Evolutionary conservation across 169 alveolate species (phyloP).

Genomic region (Cardiosporidium cionae): DNA sequence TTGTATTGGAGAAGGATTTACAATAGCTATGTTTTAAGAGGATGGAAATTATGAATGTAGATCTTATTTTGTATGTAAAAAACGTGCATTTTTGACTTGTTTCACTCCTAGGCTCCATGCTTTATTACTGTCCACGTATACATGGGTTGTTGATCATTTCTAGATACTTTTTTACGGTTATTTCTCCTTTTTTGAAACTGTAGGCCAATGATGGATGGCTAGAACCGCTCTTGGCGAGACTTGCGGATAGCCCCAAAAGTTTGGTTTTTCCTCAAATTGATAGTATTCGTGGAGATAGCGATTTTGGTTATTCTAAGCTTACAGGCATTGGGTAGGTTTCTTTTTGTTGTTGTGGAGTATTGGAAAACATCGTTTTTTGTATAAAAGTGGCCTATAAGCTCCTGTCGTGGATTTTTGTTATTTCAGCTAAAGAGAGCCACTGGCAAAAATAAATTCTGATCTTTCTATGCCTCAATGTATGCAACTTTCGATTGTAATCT

Average conservation of each 20-base stretch:
- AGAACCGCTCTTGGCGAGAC: conserved; percentile 38
- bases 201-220: conserved; percentile 38
- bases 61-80: too few species aligned
- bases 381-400: neutral
- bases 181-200: too few species aligned
- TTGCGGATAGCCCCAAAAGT: conserved; percentile 28
- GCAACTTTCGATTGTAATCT: neutral
- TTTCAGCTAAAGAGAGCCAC: neutral
- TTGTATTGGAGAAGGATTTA: too few species aligned
- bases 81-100: too few species aligned
- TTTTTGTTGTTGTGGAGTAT: too few species aligned
- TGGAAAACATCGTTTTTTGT: neutral
- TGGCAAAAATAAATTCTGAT: neutral
- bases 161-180: neutral
- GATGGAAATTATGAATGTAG: too few species aligned
- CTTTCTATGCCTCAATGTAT: neutral
- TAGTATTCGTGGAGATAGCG: conserved; percentile 17
- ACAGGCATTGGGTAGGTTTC: conserved; percentile 38
- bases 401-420: neutral
- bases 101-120: too few species aligned
- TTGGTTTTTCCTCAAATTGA: conserved; percentile 41
- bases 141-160: neutral
- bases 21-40: too few species aligned
- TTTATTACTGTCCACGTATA: neutral
- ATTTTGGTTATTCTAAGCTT: conserved; percentile 13